Evolutionary conservation across 2,329 filamentous ascomycete genomes (phyloP), one percentile per base, ranked within the genome.

Genomic region (Nectriaceae sp.): DNA sequence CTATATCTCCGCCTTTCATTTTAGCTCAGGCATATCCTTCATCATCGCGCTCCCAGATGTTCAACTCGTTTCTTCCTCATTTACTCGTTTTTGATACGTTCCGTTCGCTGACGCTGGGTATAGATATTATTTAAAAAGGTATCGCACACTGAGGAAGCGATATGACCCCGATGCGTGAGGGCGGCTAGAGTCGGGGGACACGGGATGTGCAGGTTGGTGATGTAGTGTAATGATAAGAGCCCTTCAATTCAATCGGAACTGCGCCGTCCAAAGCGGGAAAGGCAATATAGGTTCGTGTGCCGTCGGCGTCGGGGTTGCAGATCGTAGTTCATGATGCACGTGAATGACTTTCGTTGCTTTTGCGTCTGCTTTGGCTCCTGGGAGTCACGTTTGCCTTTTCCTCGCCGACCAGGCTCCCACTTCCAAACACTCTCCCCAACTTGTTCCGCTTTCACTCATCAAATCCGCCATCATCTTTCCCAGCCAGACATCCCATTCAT

Each of bases 401-500:
- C 87, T 90, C 52, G 85, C 95, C 68, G 86, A 94, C 75, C 92
- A 97, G 68, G 91, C 94, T 31, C 93, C 89, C 55, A 91, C 84
- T 62, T 83, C 90, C 18, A 97, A 73, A 69, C 90, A 96, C 69
- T 97, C 92, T 40, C 92, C 91, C 75, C 84, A 91, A 40, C 82
- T 84, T 16, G 89, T 86, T 18, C 89, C 89, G 46, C 84, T 85
- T 52, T 93, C 87, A 66, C 87, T 84, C 64, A 96, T 79, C 62
- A 97, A 70, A 68, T 94, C 88, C 40, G 83, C 82, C 79, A 90
- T 93, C 87, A 96, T 89, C 69, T 87, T 89, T 35, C 86, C 84
- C 72, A 89, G 84, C 92, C 92, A 97, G 36, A 84, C 77, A 67
- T 95, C 89, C 91, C 91, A 97, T 71, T 97, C 92, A 59, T 96